phyloP scores from a whole-genome alignment of 1,139 yeast species.

The Wickerhamomyces sp. region DNA sequence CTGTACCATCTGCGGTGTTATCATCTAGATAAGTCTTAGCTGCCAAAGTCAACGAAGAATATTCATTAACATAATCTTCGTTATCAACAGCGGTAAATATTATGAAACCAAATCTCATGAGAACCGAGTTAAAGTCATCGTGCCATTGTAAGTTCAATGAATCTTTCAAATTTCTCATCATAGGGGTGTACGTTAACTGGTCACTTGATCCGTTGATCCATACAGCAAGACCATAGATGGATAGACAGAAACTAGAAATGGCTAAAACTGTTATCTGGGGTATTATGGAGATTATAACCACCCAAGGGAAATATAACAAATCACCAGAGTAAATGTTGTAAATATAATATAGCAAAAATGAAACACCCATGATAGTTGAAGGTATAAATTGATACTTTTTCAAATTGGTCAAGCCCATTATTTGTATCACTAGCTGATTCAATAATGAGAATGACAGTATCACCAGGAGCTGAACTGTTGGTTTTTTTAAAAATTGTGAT shows the following conservation, averaged over 20 bases:
- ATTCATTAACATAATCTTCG: conserved; percentile 60
- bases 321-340: conserved; percentile 34
- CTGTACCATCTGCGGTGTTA: conserved; percentile 1
- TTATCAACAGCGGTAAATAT: conserved; percentile 65
- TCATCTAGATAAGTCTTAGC: conserved; percentile 53
- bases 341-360: conserved; percentile 45
- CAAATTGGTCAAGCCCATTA: conserved; percentile 49
- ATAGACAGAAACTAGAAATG: conserved; percentile 45
- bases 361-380: conserved; percentile 50
- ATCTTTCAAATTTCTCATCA: conserved; percentile 37
- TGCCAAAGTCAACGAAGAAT: conserved; percentile 44
- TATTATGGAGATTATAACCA: conserved; percentile 49
- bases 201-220: conserved; percentile 49
- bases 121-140: conserved; percentile 65
- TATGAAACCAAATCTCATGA: conserved; percentile 55
- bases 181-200: conserved; percentile 45
- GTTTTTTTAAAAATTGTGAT: conserved; percentile 46
- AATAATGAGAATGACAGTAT: conserved; percentile 48
- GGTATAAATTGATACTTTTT: conserved; percentile 57
- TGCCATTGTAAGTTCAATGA: conserved; percentile 35
- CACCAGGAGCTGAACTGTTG: conserved; percentile 51
- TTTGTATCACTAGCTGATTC: conserved; percentile 54
- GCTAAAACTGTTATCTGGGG: conserved; percentile 57
- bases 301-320: conserved; percentile 46
- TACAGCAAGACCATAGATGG: conserved; percentile 53